Base-by-base conservation (phyloP, 2,329 filamentous ascomycete genomes). In the Trichoderma afroharzianum region DNA sequence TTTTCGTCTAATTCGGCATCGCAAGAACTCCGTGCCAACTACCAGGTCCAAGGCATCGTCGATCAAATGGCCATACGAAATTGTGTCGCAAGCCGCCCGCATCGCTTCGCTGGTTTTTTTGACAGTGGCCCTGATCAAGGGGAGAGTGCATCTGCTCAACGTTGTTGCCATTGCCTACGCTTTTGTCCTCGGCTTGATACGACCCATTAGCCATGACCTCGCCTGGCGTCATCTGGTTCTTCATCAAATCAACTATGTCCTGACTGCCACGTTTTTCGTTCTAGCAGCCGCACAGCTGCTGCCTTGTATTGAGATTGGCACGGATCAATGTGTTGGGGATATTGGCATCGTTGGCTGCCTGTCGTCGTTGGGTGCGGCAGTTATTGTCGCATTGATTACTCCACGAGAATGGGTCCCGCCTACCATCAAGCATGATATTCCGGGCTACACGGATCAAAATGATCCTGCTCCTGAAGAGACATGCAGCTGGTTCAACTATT, bases 401-500 rank as follows among this genome's bases (percentile, higher is more conserved):
- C 86, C 85, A 0, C 81, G 85, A 71, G 84, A 86, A 76, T 88
- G 86, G 86, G 74, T 82, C 3, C 85, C 85, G 18, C 83, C 85
- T 4, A 80, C 79, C 6, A 72, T 83, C 53, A 78, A 81, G 36
- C 77, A 82, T 63, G 79, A 81, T 32, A 76, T 84, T 30, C 79
- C 82, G 36, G 80, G 81, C 18, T 81, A 80, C 66, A 76, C 80
- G 24, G 75, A 79, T 14, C 78, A 78, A n/a, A 74, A 76, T 24
- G 80, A 82, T 64, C 85, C 86, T 6, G 81, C 85, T 2, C 83
- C 82, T 0, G 86, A 88, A 75, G 86, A 88, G 75, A 85, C 82
- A 3, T 86, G 85, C 78, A 87, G 85, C 72, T 88, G 85, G 85
- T 79, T 86, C 68, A 83, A 81, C 64, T 85, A 85, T 74, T 87